phyloP scores from a whole-genome alignment of 2,329 filamentous ascomycete genomes.

The Beauveria scarabaeidicola region DNA sequence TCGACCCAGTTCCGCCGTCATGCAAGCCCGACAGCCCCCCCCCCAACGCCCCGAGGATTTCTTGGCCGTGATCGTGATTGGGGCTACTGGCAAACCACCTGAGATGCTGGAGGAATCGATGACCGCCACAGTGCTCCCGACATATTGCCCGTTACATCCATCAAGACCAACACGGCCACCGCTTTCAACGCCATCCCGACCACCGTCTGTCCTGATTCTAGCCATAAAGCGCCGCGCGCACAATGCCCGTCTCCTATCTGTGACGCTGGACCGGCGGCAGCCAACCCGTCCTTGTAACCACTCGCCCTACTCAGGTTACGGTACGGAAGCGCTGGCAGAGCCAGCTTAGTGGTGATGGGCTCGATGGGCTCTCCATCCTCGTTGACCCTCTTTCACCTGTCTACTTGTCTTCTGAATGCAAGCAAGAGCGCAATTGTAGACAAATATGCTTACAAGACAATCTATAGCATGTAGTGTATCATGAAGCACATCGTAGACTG shows the following conservation, averaged over 20 bases:
- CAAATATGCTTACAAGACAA: neutral
- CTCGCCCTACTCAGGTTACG: neutral
- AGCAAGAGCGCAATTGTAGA: neutral
- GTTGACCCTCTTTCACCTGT: neutral
- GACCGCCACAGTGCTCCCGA: neutral
- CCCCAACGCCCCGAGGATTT: neutral
- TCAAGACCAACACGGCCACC: conserved; percentile 25
- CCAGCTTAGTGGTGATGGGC: neutral
- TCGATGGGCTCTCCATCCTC: neutral
- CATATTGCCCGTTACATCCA: conserved; percentile 12
- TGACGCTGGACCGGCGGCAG: neutral
- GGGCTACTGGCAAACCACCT: neutral
- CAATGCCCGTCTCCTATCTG: no score
- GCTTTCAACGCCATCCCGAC: conserved; percentile 29
- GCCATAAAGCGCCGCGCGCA: neutral
- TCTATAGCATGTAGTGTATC: conserved; percentile 3
- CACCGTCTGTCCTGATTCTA: conserved; percentile 17
- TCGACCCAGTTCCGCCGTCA: no score
- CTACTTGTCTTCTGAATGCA: neutral
- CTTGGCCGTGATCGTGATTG: neutral
- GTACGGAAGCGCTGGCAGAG: neutral
- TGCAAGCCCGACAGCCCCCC: no score
- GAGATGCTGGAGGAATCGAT: neutral
- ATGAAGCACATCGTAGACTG: no score
- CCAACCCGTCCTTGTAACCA: neutral